A percentile compares a stretch with the other conserved stretches of the same genome.
Evolutionary conservation across 202 grass and related monocot species (phyloP).

Genomic region (Bolboschoenoplectus hybrid): DNA sequence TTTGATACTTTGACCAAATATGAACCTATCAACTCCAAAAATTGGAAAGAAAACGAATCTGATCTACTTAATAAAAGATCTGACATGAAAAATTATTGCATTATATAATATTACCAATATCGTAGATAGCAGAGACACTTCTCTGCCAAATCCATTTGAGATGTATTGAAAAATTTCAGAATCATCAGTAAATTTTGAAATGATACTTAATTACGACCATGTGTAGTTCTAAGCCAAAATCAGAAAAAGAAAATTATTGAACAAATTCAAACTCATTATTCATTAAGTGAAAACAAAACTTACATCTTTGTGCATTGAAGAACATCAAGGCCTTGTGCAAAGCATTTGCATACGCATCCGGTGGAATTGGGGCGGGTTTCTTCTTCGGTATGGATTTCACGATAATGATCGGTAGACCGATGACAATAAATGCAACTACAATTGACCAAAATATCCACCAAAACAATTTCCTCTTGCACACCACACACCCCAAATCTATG

Average conservation of each 20-base stretch:
- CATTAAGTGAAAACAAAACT: not conserved
- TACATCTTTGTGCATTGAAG: slow-evolving; percentile 98
- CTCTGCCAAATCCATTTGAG: not conserved
- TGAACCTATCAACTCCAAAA: not conserved
- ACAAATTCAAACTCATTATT: not conserved
- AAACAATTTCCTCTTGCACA: slow-evolving; percentile 73
- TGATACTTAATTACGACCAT: not conserved
- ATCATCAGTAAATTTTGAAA: not conserved
- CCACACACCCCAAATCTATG: slow-evolving; percentile 84
- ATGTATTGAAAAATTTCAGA: not conserved
- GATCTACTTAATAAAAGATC: not conserved
- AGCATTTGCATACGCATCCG: slow-evolving; percentile 68
- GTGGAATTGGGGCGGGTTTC: slow-evolving; percentile 52
- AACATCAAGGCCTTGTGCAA: slow-evolving; percentile 92
- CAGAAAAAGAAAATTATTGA: slow-evolving; percentile 22
- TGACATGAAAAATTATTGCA: not conserved
- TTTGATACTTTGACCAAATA: not conserved
- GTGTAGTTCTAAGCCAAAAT: not conserved
- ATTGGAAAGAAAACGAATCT: not conserved
- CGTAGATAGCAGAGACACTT: not conserved
- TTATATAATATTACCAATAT: not conserved
- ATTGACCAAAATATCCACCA: slow-evolving; percentile 62
- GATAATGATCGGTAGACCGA: slow-evolving; percentile 83
- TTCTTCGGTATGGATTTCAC: slow-evolving; percentile 88
- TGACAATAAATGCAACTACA: slow-evolving; percentile 67